Percentiles rank a stretch among this genome's conserved stretches.
Conservation (phyloP, 345 rosid species). For the Eucalyptus fibrosa region DNA sequence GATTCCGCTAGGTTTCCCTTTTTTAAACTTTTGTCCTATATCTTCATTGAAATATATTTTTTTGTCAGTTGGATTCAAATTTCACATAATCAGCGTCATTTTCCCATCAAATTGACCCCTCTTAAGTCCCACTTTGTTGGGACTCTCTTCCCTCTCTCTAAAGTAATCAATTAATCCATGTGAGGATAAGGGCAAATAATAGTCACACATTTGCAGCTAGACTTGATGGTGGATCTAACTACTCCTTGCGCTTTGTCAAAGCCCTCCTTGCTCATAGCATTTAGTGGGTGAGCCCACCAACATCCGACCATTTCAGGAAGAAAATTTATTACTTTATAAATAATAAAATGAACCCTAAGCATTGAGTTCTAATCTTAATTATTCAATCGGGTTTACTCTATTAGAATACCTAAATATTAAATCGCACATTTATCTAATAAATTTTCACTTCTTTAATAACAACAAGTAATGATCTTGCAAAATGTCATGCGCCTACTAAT, state of each 20-base stretch:
- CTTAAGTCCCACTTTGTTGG: background rate
- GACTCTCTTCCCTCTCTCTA: background rate
- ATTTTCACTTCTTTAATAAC: accelerated
- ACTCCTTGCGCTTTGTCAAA: background rate
- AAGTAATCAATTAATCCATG: background rate
- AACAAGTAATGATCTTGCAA: accelerated
- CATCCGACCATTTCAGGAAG: background rate
- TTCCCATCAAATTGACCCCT: background rate
- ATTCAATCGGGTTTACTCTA: accelerated
- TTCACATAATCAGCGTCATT: background rate
- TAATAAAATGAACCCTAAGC: background rate
- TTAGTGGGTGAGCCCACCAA: background rate
- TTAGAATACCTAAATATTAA: background rate
- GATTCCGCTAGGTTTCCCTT: background rate
- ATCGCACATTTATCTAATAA: background rate
- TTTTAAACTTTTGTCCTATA: background rate
- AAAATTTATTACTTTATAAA: background rate
- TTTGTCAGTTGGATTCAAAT: background rate
- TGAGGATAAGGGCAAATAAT: background rate
- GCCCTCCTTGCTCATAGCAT: background rate
- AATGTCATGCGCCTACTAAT: accelerated
- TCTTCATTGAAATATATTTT: background rate
- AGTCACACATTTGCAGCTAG: background rate
- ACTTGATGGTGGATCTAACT: background rate
- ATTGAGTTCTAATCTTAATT: background rate